Base-by-base conservation (phyloP, 352 stramenopile species). In the Thalassiosira sp. region DNA sequence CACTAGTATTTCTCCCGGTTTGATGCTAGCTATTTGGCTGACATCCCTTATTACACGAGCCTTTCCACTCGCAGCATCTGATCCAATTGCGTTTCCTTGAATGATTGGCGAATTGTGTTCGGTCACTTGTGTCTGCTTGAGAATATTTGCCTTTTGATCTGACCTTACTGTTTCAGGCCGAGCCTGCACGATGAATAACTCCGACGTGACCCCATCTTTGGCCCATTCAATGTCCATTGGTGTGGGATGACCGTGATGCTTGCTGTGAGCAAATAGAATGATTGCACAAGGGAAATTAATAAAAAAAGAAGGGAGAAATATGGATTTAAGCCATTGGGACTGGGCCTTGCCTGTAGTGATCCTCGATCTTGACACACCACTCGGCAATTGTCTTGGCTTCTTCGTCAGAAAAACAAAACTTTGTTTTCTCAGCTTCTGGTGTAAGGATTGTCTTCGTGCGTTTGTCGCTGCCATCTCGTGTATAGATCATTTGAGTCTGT, bases 161-260 rank as follows among this genome's bases (percentile, higher is more conserved):
- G 75, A 79, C 22, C 60, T 40, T 16, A 78, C 75, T 15, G 75
- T 83, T 22, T 83, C 75, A n/a, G 75, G 75, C 31, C 75, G 40
- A 60, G 75, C 75, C 49, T 83, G 75, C 13, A 83, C 75, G 42
- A 83, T 79, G 24, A 68, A 83, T 5, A 83, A 42, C 24, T 83
- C 61, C 20, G 61, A 68, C 24, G 66, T 79, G 35, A 76, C 45
- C 25, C 73, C 73, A 62, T 83, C 75, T 16, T 83, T 83, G 20
- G 75, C 75, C 67, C 67, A 83, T 49, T 83, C 75, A 42, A 83
- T 83, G 64, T 83, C 75, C 75, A 83, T 83, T 25, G 73, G 75
- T 54, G 75, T 83, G 6, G 40, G n/a, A 35, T 68, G 51, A 8
- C 75, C 75, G 62, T 72, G 68, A 15, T 69, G 42, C 20, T 66